Evolutionary conservation across 2,329 filamentous ascomycete species (phyloP), one percentile per base, ranked within the genome.

Genomic region (Lecanicillium sp.): DNA sequence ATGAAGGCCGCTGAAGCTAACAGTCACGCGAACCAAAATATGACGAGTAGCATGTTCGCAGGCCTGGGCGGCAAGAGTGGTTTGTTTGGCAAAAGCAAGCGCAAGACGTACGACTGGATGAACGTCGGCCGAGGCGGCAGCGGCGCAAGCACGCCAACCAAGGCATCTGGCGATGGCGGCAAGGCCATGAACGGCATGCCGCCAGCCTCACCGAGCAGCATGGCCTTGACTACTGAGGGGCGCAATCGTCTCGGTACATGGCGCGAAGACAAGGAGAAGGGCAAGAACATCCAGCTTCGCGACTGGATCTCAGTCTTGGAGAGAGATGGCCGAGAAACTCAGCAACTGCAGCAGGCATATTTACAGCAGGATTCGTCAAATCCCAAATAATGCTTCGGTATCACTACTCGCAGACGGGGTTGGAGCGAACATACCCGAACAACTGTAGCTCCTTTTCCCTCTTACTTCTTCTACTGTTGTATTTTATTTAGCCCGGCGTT

Each of bases 291-390:
- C 40, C 90, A 96, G 68, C 71, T 95, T 44, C 78, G 91, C 47
- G 91, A 96, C 64, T 83, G 90, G 71, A 72, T 95, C 14, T 74
- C 80, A 17, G 86, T 87, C 51, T 73, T 96, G 39, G 90, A 95
- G 64, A 74, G 82, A 43, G 88, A 95, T 61, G 85, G 87, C 1
- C 76, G 74, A 55, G 84, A 89, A 62, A 70, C 69, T 55, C 78
- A 72, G 60, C 77, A 81, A 20, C 62, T 87, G 40, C 81, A 86
- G 60, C 65, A 68, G 40, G 78, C 79, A 1, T 81, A 81, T 52
- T 58, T 72, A 49, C 66, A 65, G 51, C 61, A 82, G 54, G 78
- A 82, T 55, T 62, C 66, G 41, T 75, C 74, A 12, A 67, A 69
- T 45, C 67, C 70, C 19, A 68, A 62, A 55, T 70, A 64, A 62